A percentile compares a stretch with the other conserved stretches of the same genome.
Conservation (phyloP, 345 rosid genomes). For the Balakata baccata region DNA sequence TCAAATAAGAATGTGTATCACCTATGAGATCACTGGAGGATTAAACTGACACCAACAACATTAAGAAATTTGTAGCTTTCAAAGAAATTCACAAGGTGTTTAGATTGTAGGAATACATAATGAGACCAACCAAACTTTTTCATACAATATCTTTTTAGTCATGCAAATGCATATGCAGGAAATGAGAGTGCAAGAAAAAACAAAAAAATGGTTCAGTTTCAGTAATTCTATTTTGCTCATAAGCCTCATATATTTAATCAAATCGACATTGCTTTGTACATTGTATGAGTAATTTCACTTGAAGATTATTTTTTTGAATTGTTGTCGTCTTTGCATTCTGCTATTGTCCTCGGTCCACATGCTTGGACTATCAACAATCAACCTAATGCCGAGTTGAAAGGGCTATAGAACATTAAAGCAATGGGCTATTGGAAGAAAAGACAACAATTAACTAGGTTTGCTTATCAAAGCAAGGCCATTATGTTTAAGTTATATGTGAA, state of each 20-base stretch:
- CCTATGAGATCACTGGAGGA: not conserved
- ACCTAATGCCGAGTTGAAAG: not conserved
- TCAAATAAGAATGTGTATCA: not conserved
- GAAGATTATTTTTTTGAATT: not conserved
- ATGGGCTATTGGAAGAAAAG: not conserved
- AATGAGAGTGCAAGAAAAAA: not conserved
- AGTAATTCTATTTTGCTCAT: not conserved
- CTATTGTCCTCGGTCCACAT: not conserved
- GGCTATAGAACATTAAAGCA: not conserved
- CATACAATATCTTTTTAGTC: not conserved
- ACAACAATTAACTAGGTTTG: not conserved
- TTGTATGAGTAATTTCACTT: too few species aligned
- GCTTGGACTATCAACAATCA: not conserved
- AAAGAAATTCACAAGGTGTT: not conserved
- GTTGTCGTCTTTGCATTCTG: not conserved
- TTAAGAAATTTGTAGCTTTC: not conserved
- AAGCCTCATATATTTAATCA: too few species aligned
- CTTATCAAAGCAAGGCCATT: not conserved
- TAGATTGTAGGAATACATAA: not conserved
- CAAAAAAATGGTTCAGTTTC: not conserved
- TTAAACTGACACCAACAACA: not conserved
- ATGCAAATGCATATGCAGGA: not conserved
- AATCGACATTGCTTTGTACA: too few species aligned
- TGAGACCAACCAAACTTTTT: not conserved
- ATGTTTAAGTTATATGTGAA: not conserved